Evolutionary conservation across 1,284 basidiomycete genomes (phyloP), one percentile per base, ranked within the genome.

Genomic region (Pseudozyma sp.): DNA sequence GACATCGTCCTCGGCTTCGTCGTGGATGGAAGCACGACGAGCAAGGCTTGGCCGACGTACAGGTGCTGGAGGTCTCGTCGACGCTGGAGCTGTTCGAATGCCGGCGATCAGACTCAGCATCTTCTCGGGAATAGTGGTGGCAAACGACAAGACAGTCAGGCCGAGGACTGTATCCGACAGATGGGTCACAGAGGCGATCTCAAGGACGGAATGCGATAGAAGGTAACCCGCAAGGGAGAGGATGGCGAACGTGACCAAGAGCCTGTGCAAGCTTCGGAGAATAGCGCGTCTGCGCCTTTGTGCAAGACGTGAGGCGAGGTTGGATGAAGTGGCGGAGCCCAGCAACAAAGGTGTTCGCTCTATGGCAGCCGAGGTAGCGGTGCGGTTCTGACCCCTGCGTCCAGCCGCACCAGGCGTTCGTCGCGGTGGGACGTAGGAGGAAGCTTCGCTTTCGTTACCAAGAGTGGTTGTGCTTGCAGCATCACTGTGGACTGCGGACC

Each of bases 121-220:
- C 62, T 85, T 85, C 40, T 84, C 84, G 0, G 84, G 84, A 7
- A 85, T 52, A 14, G 84, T 85, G 9, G 84, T 85, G 1, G 79
- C 78, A 39, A 85, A 78, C 14, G 75, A 76, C 10, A 85, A 72
- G 16, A 84, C 61, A 9, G 81, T 80, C 17, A 85, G 57, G 17
- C 84, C 84, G 13, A 79, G 60, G 0, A 81, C 63, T 1, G 80
- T 75, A 19, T 83, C 73, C 1, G 81, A 82, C 2, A 84, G 59
- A 45, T 78, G 73, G 1, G 75, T 37, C 13, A 71, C 44, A 19
- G 73, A 63, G 11, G 78, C 80, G 33, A 85, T 66, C n/a, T 67
- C 68, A 5, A 81, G 55, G 10, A 80, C 71, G 1, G 82, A 78
- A 47, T 65, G 67, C 17, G 82, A 81, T 10, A 84, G 72, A 6